phyloP scores from a whole-genome alignment of 75 land plant species.

The Cupressus sempervirens region DNA sequence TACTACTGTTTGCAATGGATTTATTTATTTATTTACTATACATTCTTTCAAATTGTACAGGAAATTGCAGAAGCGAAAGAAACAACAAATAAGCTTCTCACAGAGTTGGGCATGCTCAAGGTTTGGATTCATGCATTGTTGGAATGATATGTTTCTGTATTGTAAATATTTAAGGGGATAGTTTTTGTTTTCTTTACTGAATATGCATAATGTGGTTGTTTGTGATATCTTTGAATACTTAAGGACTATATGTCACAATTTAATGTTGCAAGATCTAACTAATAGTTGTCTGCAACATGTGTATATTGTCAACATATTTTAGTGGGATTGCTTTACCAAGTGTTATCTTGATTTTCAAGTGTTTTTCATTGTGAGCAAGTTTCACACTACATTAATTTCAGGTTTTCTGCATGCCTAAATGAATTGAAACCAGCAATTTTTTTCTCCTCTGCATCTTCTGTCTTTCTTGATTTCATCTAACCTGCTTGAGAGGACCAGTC shows the following conservation, averaged over 20 bases:
- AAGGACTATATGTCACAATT: not conserved
- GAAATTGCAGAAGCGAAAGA: constrained; percentile 24
- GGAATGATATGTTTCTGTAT: not conserved
- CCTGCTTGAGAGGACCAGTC: too few relatives aligned
- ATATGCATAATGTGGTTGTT: not conserved
- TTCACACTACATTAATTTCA: not conserved
- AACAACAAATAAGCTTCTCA: constrained; percentile 18
- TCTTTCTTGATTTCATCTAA: too few relatives aligned
- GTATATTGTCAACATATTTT: not conserved
- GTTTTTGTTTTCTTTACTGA: not conserved
- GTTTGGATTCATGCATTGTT: constrained; percentile 3
- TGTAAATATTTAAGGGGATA: not conserved
- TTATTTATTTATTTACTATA: not conserved
- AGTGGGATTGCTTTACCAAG: not conserved
- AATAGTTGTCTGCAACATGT: not conserved
- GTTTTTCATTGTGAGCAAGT: not conserved
- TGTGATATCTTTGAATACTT: not conserved
- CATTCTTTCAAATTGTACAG: constrained; percentile 11
- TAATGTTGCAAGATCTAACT: not conserved
- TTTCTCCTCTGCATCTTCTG: too few relatives aligned
- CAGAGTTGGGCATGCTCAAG: constrained; percentile 26
- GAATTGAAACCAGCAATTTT: too few relatives aligned
- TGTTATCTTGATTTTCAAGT: not conserved
- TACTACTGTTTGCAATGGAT: not conserved
- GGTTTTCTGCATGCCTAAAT: too few relatives aligned